phyloP scores from a whole-genome alignment of 495 filamentous ascomycete genomes.

The Cercophora sp. region DNA sequence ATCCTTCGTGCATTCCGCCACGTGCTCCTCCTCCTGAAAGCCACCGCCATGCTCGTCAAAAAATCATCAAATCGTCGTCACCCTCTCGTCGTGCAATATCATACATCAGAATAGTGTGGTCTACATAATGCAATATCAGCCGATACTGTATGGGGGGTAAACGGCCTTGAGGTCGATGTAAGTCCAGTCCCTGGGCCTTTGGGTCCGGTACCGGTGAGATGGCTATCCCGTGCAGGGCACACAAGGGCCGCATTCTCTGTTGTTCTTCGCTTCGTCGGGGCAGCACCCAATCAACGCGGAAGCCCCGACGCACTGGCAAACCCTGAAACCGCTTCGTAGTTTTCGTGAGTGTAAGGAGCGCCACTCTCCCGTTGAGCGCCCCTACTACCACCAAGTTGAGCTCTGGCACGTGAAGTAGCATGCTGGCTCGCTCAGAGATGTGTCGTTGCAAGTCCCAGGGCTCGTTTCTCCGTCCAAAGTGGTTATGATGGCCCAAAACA shows the following conservation, averaged over 20 bases:
- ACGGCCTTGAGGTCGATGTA: constrained; percentile 28
- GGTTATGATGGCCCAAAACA: constrained; percentile 45
- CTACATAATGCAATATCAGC: constrained; percentile 68
- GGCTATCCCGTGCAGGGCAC: constrained; percentile 40
- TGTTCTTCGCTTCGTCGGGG: constrained; percentile 39
- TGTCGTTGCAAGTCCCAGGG: constrained; percentile 34
- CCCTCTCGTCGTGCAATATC: constrained; percentile 50
- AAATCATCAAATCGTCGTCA: constrained; percentile 25
- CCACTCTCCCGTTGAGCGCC: constrained; percentile 69
- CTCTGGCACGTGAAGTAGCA: constrained; percentile 72
- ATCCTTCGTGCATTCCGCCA: too few species aligned
- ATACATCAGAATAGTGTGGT: constrained; percentile 78
- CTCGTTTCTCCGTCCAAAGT: constrained; percentile 39
- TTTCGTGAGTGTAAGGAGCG: constrained; percentile 65
- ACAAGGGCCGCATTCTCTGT: constrained; percentile 30
- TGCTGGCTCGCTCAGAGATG: constrained; percentile 66
- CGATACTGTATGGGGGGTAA: constrained; percentile 49
- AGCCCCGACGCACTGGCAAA: constrained; percentile 28
- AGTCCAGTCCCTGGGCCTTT: constrained; percentile 45
- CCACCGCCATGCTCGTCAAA: neutral
- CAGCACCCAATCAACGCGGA: constrained; percentile 42
- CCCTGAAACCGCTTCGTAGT: constrained; percentile 37
- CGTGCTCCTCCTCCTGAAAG: neutral
- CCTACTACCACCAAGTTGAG: constrained; percentile 71
- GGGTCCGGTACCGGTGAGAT: constrained; percentile 39